Evolutionary conservation across 345 rosid species (phyloP).

Genomic region (Citrus sp.): DNA sequence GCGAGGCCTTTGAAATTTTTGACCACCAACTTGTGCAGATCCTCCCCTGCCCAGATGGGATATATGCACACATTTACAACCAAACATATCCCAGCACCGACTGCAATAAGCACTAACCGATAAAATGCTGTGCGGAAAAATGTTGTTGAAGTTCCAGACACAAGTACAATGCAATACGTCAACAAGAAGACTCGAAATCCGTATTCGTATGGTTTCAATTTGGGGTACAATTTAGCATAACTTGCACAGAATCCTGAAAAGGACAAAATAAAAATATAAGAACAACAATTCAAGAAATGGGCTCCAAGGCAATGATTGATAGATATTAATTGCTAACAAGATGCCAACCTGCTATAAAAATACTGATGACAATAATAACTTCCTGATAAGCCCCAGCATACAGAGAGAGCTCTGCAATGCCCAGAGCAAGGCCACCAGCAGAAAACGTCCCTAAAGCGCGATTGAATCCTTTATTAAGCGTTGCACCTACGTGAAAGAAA

Average conservation of each 20-base stretch:
- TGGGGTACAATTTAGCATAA: conserved; percentile 62
- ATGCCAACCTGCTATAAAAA: conserved; percentile 70
- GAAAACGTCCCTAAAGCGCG: conserved; percentile 82
- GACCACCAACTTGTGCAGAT: conserved; percentile 75
- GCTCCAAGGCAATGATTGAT: not conserved
- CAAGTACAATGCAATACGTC: conserved; percentile 84
- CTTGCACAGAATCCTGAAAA: conserved; percentile 58
- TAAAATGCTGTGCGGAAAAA: conserved; percentile 54
- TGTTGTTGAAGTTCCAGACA: conserved; percentile 61
- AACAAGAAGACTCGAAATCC: conserved; percentile 83
- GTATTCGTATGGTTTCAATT: conserved; percentile 75
- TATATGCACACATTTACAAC: conserved; percentile 52
- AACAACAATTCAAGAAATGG: too few species aligned
- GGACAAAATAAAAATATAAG: too few species aligned
- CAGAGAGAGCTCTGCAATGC: conserved; percentile 59
- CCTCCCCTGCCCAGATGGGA: conserved; percentile 92
- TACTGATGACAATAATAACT: conserved; percentile 46
- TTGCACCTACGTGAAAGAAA: conserved; percentile 51
- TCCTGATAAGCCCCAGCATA: conserved; percentile 44
- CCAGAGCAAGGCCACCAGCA: conserved; percentile 82
- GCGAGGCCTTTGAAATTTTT: conserved; percentile 77
- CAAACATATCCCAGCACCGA: conserved; percentile 69
- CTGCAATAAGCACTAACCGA: conserved; percentile 53
- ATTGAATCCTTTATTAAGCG: conserved; percentile 84
- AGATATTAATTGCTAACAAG: not conserved